phyloP scores from a whole-genome alignment of 345 rosid genomes.

The Tarenaya hassleriana region DNA sequence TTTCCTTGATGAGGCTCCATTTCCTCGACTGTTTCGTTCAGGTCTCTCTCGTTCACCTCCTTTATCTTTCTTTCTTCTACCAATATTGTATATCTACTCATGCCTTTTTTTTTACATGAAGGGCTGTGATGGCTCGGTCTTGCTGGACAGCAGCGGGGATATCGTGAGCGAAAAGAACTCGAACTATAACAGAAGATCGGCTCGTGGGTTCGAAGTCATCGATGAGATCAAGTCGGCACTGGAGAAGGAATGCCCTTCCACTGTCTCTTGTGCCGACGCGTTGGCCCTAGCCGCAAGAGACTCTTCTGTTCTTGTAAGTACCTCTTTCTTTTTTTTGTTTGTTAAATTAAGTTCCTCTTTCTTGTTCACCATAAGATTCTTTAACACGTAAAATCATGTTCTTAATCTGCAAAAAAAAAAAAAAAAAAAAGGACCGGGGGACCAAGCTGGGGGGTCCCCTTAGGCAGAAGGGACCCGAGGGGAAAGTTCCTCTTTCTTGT shows the following conservation, averaged over 20 bases:
- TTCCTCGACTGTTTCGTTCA: slow-evolving; percentile 91
- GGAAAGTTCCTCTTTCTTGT: too few species aligned
- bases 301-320: slow-evolving; percentile 73
- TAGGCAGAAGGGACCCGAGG: slow-evolving; percentile 77
- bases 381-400: too few species aligned
- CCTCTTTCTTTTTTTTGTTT: background rate
- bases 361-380: background rate
- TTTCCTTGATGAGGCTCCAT: slow-evolving; percentile 70
- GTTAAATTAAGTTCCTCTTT: slow-evolving; percentile 24
- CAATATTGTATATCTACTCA: background rate
- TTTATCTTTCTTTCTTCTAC: background rate
- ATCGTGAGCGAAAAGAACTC: slow-evolving; percentile 70
- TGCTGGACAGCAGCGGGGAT: slow-evolving; percentile 59
- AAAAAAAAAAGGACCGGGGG: too few species aligned
- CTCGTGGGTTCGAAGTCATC: slow-evolving; percentile 75
- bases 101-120: slow-evolving; percentile 21
- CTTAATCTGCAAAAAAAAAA: too few species aligned
- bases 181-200: slow-evolving; percentile 65
- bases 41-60: slow-evolving; percentile 27
- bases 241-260: slow-evolving; percentile 69
- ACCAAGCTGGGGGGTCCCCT: slow-evolving; percentile 76
- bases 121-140: slow-evolving; percentile 89
- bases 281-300: slow-evolving; percentile 83
- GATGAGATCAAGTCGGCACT: slow-evolving; percentile 71
- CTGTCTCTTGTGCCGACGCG: slow-evolving; percentile 82